Percentiles rank a stretch among this genome's conserved stretches.
Evolutionary conservation across 192 early-diverging fungal genomes (phyloP).

Genomic region (Lobosporangium transversale): DNA sequence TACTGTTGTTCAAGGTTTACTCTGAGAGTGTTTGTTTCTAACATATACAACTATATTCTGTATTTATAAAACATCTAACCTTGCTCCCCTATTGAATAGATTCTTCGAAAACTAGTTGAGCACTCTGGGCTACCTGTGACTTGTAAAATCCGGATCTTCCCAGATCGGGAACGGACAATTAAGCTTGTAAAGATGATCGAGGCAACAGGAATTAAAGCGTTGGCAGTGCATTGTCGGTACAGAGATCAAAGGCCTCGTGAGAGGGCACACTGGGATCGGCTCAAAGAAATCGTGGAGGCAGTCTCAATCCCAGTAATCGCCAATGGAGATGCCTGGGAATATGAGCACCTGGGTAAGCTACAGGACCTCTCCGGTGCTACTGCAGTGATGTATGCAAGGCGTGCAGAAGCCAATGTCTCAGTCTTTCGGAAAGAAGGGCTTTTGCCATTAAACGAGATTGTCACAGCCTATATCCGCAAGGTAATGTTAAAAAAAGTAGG

Average conservation of each 20-base stretch:
- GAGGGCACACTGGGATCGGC: constrained; percentile 86
- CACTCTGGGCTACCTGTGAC: constrained; percentile 82
- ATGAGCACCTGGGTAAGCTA: constrained; percentile 68
- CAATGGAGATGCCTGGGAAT: constrained; percentile 88
- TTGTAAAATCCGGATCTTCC: constrained; percentile 65
- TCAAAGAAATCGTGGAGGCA: constrained; percentile 76
- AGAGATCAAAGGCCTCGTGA: constrained; percentile 80
- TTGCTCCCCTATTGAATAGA: constrained; percentile 50
- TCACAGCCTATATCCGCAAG: constrained; percentile 73
- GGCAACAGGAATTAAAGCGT: constrained; percentile 83
- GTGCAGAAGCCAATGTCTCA: constrained; percentile 87
- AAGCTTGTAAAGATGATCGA: constrained; percentile 85
- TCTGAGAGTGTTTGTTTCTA: too few species aligned
- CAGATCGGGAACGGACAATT: constrained; percentile 81
- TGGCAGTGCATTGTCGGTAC: constrained; percentile 91
- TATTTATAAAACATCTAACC: constrained; percentile 1
- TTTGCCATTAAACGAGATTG: constrained; percentile 64
- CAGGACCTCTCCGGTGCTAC: constrained; percentile 64
- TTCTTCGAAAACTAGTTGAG: constrained; percentile 77
- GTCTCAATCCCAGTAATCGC: constrained; percentile 86
- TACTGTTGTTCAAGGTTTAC: background rate
- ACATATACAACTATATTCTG: background rate
- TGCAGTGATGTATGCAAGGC: constrained; percentile 93
- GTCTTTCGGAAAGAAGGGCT: constrained; percentile 79
- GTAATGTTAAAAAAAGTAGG: constrained; percentile 29